A percentile compares a stretch with the other conserved stretches of the same genome.
These are phyloP conservation scores for Termitomyces sp. DNA, from an alignment of 768 basidiomycete genomes.

Conservation along the genomic window DNA sequence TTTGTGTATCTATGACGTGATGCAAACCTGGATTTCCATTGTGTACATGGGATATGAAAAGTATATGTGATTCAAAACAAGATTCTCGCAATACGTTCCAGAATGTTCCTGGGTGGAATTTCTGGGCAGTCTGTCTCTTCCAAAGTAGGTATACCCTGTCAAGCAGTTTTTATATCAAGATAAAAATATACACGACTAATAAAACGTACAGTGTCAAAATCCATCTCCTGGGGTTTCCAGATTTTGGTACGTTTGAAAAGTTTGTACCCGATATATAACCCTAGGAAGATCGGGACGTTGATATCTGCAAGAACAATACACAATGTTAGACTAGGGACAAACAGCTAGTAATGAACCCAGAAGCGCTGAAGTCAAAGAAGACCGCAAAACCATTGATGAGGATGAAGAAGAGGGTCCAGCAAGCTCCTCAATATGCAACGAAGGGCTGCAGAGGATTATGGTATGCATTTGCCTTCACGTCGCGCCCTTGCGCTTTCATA, in stretches of 20 bases:
- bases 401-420: constrained; percentile 50
- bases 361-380: constrained; percentile 57
- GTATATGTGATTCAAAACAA: constrained; percentile 43
- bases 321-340: too few species aligned
- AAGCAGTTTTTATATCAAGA: background rate
- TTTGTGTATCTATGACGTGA: background rate
- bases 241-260: constrained; percentile 31
- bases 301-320: constrained; percentile 25
- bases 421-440: constrained; percentile 63
- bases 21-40: background rate
- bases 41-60: background rate
- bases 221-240: constrained; percentile 62
- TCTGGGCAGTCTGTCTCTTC: constrained; percentile 63
- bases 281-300: constrained; percentile 41
- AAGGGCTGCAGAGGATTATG: constrained; percentile 58
- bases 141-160: constrained; percentile 57
- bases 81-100: constrained; percentile 41
- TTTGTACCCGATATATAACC: constrained; percentile 41
- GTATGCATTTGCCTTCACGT: constrained; percentile 59
- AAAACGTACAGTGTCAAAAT: constrained; percentile 56
- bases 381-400: constrained; percentile 47
- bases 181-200: too few species aligned
- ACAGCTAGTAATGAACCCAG: constrained; percentile 12
- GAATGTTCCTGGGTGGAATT: constrained; percentile 41
- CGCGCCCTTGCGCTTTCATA: constrained; percentile 57